Conservation (phyloP, 2,329 filamentous ascomycete species). For the Clarireedia sp. region DNA sequence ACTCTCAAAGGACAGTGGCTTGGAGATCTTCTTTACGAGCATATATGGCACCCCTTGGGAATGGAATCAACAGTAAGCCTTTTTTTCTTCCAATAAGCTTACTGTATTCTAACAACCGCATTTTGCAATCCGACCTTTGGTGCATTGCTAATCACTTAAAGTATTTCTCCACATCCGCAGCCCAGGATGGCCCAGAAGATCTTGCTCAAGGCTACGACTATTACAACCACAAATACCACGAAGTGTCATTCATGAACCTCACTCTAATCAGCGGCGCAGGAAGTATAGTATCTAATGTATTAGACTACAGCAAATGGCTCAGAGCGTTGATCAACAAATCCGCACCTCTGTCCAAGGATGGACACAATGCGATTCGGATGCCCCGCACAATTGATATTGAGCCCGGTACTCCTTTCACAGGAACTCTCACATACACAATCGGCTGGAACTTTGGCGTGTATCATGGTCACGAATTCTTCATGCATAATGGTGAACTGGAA, state of each 20-base stretch:
- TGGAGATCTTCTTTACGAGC: slow-evolving; percentile 33
- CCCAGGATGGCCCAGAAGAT: slow-evolving; percentile 16
- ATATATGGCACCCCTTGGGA: slow-evolving; percentile 38
- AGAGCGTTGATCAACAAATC: slow-evolving; percentile 37
- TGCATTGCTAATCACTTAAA: background rate
- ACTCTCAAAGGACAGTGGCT: slow-evolving; percentile 33
- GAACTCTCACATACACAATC: slow-evolving; percentile 33
- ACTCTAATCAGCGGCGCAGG: slow-evolving; percentile 36
- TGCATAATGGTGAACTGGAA: slow-evolving; percentile 38
- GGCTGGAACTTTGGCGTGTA: slow-evolving; percentile 36
- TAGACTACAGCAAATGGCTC: slow-evolving; percentile 46
- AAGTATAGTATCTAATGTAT: slow-evolving; percentile 38
- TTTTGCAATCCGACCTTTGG: too few relatives aligned
- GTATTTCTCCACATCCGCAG: slow-evolving; percentile 23
- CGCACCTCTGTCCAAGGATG: slow-evolving; percentile 30
- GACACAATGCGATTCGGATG: slow-evolving; percentile 29
- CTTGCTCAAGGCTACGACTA: slow-evolving; percentile 39
- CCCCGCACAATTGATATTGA: slow-evolving; percentile 27
- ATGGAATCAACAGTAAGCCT: slow-evolving; percentile 36
- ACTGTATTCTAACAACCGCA: too few relatives aligned
- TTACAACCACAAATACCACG: slow-evolving; percentile 23
- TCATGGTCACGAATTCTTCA: slow-evolving; percentile 35
- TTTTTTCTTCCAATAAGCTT: background rate
- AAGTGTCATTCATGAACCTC: slow-evolving; percentile 26
- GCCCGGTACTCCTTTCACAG: slow-evolving; percentile 24